Evolutionary conservation across 2,329 filamentous ascomycete genomes (phyloP), one percentile per base, ranked within the genome.

Genomic region (Fusarium kyushuense): DNA sequence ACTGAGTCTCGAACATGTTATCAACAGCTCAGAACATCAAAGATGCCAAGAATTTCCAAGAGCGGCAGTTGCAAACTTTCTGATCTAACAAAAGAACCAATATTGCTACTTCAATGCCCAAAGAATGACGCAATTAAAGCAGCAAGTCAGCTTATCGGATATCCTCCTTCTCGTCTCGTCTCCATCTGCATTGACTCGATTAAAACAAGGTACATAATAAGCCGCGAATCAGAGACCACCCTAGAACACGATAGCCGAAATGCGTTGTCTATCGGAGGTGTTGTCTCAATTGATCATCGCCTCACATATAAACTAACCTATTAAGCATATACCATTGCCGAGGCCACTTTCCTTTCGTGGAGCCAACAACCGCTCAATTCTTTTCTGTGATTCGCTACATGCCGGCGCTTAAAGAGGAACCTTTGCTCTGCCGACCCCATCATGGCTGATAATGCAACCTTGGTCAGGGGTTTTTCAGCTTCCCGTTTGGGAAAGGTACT

Each of bases 251-350:
- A 49, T 49, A 49, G 16, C 47, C 47, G 47, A 49, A 49, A 33
- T 21, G 27, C 19, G n/a, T 30, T 21, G 14, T 17, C 16, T 21
- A 42, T 10, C 42, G 47, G 47, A 49, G 32, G 9, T 27, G 21
- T 36, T 49, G n/a, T 38, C 47, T 49, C 17, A 49, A 49, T 49
- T 29, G 47, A 49, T 49, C 47, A 35, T 19, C 23, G 17, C 12
- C 47, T 36, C 42, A 45, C 27, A 30, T 36, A 60, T 57, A 43
- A 60, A 38, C 55, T 55, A 62, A 29, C 35, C 45, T 36, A 55
- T 49, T 62, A 62, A 62, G 59, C 59, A 62, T 62, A 63, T 56
- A 36, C 51, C 43, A 49, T 49, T 63, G 45, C 51, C 58, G 42
- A 63, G 14, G 13, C 27, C 51, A 63, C 60, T 63, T 63, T 63